Percentiles rank a stretch among this genome's conserved stretches.
Evolutionary conservation across 2,329 filamentous ascomycete species (phyloP).

Genomic region (Zarea fungicola): DNA sequence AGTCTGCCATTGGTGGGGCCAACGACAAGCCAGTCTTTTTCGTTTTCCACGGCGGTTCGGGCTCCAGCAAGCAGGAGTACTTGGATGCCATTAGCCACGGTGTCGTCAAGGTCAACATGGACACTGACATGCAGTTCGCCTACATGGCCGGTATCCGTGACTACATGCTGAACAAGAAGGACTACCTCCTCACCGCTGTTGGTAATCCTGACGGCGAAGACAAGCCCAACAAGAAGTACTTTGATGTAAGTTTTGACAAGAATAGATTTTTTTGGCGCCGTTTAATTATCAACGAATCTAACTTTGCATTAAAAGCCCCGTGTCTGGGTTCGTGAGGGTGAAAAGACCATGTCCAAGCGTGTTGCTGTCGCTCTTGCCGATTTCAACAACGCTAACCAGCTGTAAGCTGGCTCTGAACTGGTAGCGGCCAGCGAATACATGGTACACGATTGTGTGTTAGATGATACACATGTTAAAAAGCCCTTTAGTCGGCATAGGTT

Average conservation of each 20-base stretch:
- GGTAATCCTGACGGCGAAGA: constrained; percentile 94
- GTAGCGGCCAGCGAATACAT: too few species aligned
- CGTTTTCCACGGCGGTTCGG: constrained; percentile 98
- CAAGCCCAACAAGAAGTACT: constrained; percentile 99
- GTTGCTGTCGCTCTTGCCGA: constrained; percentile 77
- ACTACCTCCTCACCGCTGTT: constrained; percentile 80
- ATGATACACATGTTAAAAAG: too few species aligned
- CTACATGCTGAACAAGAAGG: constrained; percentile 90
- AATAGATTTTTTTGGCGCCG: too few species aligned
- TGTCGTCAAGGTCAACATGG: constrained; percentile 99
- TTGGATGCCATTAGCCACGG: constrained; percentile 82
- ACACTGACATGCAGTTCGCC: constrained; percentile 95
- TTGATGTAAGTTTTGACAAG: constrained; percentile 44
- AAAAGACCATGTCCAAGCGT: constrained; percentile 91
- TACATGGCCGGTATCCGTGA: constrained; percentile 92
- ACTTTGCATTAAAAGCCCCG: constrained; percentile 53
- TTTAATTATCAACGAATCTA: not conserved
- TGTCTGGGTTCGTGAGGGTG: constrained; percentile 93
- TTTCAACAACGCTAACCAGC: constrained; percentile 61
- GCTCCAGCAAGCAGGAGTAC: constrained; percentile 87
- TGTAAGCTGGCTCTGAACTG: constrained; percentile 24
- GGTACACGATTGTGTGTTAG: not conserved
- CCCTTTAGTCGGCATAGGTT: not conserved
- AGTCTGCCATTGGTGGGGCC: constrained; percentile 66
- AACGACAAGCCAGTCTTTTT: constrained; percentile 95